Conservation (phyloP, 768 basidiomycete genomes). For the Agaricus blazei region DNA sequence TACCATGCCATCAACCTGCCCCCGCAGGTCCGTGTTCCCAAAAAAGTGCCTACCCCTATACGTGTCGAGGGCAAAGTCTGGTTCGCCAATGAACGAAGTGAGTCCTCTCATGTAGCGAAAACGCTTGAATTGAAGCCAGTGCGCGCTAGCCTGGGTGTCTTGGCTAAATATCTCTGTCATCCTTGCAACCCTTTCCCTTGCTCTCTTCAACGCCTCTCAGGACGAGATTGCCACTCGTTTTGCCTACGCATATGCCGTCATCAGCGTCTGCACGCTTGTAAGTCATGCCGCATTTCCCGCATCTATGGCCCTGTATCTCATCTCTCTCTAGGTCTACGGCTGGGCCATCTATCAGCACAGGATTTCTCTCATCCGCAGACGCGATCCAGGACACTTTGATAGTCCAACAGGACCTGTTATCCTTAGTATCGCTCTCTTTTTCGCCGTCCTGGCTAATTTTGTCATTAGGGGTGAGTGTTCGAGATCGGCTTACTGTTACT, state of each 20-base stretch:
- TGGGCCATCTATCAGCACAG: conserved; percentile 84
- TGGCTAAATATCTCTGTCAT: conserved; percentile 87
- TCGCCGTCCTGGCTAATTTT: conserved; percentile 87
- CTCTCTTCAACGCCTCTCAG: conserved; percentile 82
- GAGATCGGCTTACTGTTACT: not conserved
- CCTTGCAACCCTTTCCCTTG: conserved; percentile 79
- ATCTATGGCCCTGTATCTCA: not conserved
- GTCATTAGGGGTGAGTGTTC: conserved; percentile 65
- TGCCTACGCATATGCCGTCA: conserved; percentile 76
- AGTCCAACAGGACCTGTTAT: conserved; percentile 77
- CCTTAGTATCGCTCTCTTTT: conserved; percentile 78
- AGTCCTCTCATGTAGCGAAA: conserved; percentile 17
- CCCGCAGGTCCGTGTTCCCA: conserved; percentile 66
- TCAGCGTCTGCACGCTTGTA: conserved; percentile 71
- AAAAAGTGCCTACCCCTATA: conserved; percentile 76
- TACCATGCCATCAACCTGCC: conserved; percentile 74
- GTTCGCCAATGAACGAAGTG: conserved; percentile 95
- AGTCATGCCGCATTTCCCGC: conserved; percentile 12
- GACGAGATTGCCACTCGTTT: conserved; percentile 70
- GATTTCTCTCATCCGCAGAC: conserved; percentile 83
- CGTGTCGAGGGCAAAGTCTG: conserved; percentile 94
- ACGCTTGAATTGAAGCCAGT: not conserved
- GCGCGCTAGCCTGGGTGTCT: conserved; percentile 73
- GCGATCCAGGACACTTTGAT: conserved; percentile 89
- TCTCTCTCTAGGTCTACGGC: conserved; percentile 63